These are phyloP conservation scores for Chytriomyces confervae DNA, from an alignment of 192 early-diverging fungal species.

Conservation along the genomic window DNA sequence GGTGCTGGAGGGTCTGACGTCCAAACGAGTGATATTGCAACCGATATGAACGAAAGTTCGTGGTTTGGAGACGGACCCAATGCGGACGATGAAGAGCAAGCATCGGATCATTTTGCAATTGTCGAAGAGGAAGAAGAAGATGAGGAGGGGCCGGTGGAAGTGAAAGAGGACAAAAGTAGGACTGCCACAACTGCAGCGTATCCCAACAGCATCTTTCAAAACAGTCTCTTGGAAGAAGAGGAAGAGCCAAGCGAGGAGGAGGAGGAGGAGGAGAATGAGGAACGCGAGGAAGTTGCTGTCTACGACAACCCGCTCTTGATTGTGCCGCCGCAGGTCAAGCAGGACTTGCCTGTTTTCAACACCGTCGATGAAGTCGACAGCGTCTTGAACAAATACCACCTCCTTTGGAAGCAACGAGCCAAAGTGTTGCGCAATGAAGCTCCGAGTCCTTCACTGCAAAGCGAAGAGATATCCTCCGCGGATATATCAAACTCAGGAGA, in stretches of 20 bases:
- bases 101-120: conserved; percentile 6
- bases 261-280: background rate
- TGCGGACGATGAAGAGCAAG: background rate
- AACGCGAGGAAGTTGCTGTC: too few species aligned
- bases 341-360: conserved; percentile 5
- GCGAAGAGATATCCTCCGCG: background rate
- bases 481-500: background rate
- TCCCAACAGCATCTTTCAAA: background rate
- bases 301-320: background rate
- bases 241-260: conserved; percentile 4
- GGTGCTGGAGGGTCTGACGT: background rate
- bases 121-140: conserved; percentile 33
- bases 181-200: background rate
- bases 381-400: conserved; percentile 42
- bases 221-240: background rate
- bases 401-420: conserved; percentile 32
- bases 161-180: conserved; percentile 3
- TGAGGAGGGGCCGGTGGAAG: conserved; percentile 18
- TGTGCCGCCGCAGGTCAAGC: conserved; percentile 9
- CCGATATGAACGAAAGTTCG: background rate
- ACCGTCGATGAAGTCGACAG: conserved; percentile 47
- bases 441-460: background rate
- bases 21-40: background rate
- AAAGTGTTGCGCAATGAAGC: conserved; percentile 32
- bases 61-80: conserved; percentile 23